These are phyloP conservation scores for Seiridium unicorne DNA, from an alignment of 2,329 filamentous ascomycete species.

Conservation along the genomic window DNA sequence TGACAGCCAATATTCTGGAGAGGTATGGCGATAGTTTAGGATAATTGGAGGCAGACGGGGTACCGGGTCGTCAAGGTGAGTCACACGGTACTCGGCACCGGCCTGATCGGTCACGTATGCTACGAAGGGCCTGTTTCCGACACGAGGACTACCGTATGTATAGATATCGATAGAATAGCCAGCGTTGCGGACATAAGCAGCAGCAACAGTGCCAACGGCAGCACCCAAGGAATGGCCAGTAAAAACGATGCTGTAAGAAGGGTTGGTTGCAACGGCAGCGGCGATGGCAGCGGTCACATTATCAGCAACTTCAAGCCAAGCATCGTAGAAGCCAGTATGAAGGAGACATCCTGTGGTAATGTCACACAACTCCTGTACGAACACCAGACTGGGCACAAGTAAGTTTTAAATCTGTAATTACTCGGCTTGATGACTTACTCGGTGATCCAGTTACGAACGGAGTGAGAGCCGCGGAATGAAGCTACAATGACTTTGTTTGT, in stretches of 20 bases:
- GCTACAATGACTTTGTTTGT: conserved; percentile 54
- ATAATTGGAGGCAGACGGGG: conserved; percentile 63
- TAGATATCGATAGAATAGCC: conserved; percentile 55
- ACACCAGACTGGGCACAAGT: conserved; percentile 30
- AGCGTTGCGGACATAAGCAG: conserved; percentile 49
- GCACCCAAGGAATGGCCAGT: conserved; percentile 70
- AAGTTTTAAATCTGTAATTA: conserved; percentile 4
- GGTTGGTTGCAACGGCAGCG: conserved; percentile 42
- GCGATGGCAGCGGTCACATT: conserved; percentile 41
- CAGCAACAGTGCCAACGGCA: conserved; percentile 61
- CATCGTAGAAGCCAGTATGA: conserved; percentile 58
- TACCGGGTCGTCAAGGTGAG: conserved; percentile 66
- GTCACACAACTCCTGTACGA: conserved; percentile 33
- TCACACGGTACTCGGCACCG: conserved; percentile 60
- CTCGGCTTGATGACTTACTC: conserved; percentile 32
- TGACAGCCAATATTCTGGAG: conserved; percentile 66
- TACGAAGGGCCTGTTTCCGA: conserved; percentile 57
- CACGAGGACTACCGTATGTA: conserved; percentile 66
- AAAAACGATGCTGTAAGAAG: conserved; percentile 51
- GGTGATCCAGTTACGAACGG: conserved; percentile 60
- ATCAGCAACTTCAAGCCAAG: conserved; percentile 53
- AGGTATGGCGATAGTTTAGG: conserved; percentile 64
- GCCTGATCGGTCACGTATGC: conserved; percentile 51
- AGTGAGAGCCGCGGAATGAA: conserved; percentile 57
- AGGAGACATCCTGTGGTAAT: conserved; percentile 46